phyloP scores from a whole-genome alignment of 257 asterid genomes.

The Salvia hispanica region DNA sequence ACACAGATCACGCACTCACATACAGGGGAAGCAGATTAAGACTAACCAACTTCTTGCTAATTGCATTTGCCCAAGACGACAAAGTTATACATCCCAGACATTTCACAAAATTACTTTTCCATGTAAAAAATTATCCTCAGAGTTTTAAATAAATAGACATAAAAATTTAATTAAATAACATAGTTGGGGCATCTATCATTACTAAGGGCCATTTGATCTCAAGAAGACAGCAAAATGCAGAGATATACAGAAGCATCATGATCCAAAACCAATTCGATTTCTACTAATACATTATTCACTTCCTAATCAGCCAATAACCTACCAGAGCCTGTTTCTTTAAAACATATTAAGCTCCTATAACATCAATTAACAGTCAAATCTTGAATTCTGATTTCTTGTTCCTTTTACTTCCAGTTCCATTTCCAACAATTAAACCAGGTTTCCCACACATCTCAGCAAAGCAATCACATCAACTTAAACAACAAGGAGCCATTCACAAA shows the following conservation, averaged over 20 bases:
- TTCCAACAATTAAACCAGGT: conserved; percentile 12
- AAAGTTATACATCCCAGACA: neutral
- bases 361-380: neutral
- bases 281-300: neutral
- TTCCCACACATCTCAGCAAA: conserved; percentile 23
- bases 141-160: neutral
- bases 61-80: neutral
- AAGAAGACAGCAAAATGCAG: conserved; percentile 17
- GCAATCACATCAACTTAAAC: conserved; percentile 8
- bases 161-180: neutral
- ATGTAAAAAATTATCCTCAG: neutral
- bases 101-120: neutral
- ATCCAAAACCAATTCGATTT: conserved; percentile 12
- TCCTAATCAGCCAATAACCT: conserved; percentile 14
- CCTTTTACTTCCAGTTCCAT: neutral
- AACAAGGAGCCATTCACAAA: conserved; percentile 10
- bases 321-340: neutral
- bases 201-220: neutral
- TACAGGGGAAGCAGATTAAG: conserved; percentile 6
- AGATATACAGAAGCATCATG: neutral
- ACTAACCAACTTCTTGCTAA: conserved; percentile 21
- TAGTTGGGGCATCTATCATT: conserved; percentile 1
- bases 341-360: conserved; percentile 15
- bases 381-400: neutral
- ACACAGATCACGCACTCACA: neutral